Evolutionary conservation across 1,284 basidiomycete species (phyloP).

Genomic region (Naganishia liquefaciens): DNA sequence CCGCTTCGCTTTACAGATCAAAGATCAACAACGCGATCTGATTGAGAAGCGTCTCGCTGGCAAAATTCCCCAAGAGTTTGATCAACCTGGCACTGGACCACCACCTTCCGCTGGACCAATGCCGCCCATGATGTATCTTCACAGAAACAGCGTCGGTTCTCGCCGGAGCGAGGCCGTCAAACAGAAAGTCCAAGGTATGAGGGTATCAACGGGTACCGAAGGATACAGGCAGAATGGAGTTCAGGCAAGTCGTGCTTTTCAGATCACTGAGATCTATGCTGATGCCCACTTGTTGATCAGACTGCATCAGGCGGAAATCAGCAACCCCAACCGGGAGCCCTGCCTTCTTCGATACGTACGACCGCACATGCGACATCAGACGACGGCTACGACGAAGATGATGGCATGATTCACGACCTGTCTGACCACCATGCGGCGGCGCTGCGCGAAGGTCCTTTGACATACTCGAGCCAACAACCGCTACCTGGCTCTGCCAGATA

Average conservation of each 20-base stretch:
- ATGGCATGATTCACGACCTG: constrained; percentile 8
- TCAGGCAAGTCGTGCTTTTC: constrained; percentile 7
- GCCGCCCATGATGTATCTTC: constrained; percentile 27
- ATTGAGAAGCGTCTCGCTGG: constrained; percentile 31
- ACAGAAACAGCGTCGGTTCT: constrained; percentile 25
- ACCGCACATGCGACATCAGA: constrained; percentile 7
- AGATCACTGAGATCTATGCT: not conserved
- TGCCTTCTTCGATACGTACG: not conserved
- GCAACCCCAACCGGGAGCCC: constrained; percentile 7
- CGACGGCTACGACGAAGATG: constrained; percentile 28
- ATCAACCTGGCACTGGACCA: constrained; percentile 33
- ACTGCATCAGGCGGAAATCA: constrained; percentile 25
- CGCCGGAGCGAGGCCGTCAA: constrained; percentile 32
- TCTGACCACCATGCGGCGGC: not conserved
- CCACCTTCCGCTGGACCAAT: constrained; percentile 31
- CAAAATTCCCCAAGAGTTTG: constrained; percentile 8
- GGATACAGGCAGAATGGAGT: constrained; percentile 17
- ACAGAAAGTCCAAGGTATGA: constrained; percentile 32
- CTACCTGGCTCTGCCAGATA: not conserved
- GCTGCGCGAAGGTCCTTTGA: not conserved
- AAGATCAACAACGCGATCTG: constrained; percentile 32
- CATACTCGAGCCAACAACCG: constrained; percentile 3
- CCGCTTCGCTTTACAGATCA: constrained; percentile 32
- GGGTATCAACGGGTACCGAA: constrained; percentile 23
- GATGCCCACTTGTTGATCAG: not conserved